Evolutionary conservation across 257 asterid genomes (phyloP), one percentile per base, ranked within the genome.

Genomic region (Ophiorrhiza pumila): DNA sequence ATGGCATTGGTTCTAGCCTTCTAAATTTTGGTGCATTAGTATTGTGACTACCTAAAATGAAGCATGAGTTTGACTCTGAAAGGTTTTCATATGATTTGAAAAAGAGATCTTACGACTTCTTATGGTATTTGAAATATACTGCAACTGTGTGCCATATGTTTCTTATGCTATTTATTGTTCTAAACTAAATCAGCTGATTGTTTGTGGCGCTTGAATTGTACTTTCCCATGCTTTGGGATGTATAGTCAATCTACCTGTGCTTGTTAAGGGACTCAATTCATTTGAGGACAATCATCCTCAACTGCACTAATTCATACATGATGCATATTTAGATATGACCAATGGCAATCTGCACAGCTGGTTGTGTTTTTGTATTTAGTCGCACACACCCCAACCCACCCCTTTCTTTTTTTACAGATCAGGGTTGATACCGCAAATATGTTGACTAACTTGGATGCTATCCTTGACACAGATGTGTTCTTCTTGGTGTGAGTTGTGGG

Each of bases 401-500:
- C 57, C 25, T 50, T 15, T 2, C 31, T 20, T 4, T 53, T 53
- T 1, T 22, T 0, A 41, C 41, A 41, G 43, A 64, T 4, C 41
- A 35, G 68, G 50, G 49, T 5, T 39, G 50, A 39, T 37, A 23
- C 50, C 50, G 10, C 13, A 10, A 39, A 9, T 20, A 6, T 56
- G 15, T 15, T 5, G 49, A 70, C 55, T 55, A 41, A 64, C 37
- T 27, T 1, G 23, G 34, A 41, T 41, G 1, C 17, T 61, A 13
- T 59, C 46, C 25, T 74, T 78, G 61, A 56, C 35, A 47, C 96
- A 94, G 99, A 75, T 94, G 97, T 75, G 97, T 94, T 43, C 95
- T 91, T 77, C 96, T 94, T 52, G 99, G 99, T 65, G 99, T 87
- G 73, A 91, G 99, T 71, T 94, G 96, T 62, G 99, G 99, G 42